phyloP scores from a whole-genome alignment of 257 asterid species.

The Solanum rostratum region DNA sequence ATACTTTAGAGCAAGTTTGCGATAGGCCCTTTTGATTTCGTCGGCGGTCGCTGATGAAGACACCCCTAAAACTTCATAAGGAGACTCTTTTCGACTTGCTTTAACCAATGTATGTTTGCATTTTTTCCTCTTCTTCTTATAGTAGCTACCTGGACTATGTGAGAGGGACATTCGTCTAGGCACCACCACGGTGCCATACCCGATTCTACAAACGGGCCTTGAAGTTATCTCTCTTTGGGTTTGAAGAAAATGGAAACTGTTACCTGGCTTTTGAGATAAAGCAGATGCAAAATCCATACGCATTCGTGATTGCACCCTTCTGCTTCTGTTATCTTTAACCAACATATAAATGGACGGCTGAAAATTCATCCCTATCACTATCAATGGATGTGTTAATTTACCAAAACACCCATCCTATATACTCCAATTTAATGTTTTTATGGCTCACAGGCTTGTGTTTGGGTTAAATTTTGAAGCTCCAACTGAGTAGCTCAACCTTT shows the following conservation, averaged over 20 bases:
- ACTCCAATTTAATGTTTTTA: neutral
- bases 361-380: neutral
- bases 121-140: conserved; percentile 17
- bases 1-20: conserved; percentile 84
- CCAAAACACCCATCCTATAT: neutral
- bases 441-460: neutral
- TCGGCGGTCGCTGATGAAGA: conserved; percentile 58
- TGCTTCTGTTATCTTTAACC: neutral
- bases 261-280: conserved; percentile 10
- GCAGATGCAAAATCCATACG: conserved; percentile 30
- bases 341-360: neutral
- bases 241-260: conserved; percentile 14
- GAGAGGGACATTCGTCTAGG: conserved; percentile 6
- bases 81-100: conserved; percentile 63
- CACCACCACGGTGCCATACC: conserved; percentile 13
- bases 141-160: conserved; percentile 4
- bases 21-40: conserved; percentile 82
- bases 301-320: conserved; percentile 19
- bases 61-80: conserved; percentile 77
- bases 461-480: neutral
- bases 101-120: conserved; percentile 18
- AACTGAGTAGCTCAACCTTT: neutral
- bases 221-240: neutral
- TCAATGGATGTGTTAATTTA: neutral
- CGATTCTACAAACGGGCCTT: conserved; percentile 18